Evolutionary conservation across 2,329 filamentous ascomycete genomes (phyloP), one percentile per base, ranked within the genome.

Genomic region (Celoporthe dispersa): DNA sequence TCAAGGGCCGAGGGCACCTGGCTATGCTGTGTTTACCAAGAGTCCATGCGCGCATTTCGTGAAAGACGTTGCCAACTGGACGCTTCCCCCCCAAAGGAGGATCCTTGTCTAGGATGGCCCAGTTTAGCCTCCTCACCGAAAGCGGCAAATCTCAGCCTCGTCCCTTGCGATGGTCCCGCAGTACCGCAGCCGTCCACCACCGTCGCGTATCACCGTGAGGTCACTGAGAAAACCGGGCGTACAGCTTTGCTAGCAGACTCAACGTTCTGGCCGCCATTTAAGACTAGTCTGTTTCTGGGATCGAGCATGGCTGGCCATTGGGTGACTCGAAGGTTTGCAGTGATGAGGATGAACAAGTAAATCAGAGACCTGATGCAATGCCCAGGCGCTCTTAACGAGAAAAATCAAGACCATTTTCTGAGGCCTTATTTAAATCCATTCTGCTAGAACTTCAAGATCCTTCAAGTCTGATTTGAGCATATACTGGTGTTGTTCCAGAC

Each of bases 21-120:
- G 4, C 4, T 19, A 19, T 19, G 16, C 12, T 28, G 33, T 48
- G 7, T n/a, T 48, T 8, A 2, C 28, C 11, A 8, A 31, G 12
- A 57, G 28, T 8, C 14, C 14, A 31, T 2, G 7, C 19, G 14
- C 5, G 53, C 25, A 8, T 57, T 5, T 31, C 7, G 28, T 57
- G 1, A 31, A 28, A 28, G 14, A 12, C 22, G n/a, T 11, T 55
- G 12, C 51, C 11, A 14, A 14, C 25, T 28, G n/a, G 3, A 14
- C 12, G 4, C 12, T 28, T 28, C 14, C 11, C 4, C n/a, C 28
- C 25, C n/a, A 16, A 25, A 55, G 51, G 51, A 5, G 11, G 12
- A 28, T 14, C 51, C 51, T 28, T 55, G 51, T 31, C 51, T 14
- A 28, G 0, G 51, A 6, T 88, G 85, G 72, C 91, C 91, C 73